These are phyloP conservation scores for Microsporum audouinii DNA, from an alignment of 2,329 filamentous ascomycete genomes.

Conservation along the genomic window DNA sequence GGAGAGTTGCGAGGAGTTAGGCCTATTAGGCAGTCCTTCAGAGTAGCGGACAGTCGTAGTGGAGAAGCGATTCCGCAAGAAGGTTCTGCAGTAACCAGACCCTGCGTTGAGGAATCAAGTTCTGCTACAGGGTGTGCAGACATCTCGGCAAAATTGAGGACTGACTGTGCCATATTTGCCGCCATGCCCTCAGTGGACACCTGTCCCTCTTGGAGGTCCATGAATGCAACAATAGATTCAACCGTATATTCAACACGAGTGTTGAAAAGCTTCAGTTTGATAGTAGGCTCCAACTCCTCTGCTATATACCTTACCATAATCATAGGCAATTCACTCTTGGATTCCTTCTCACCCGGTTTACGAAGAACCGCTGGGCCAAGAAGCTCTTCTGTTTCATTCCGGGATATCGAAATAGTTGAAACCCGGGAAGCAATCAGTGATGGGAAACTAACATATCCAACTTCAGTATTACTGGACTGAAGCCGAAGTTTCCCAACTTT, in stretches of 20 bases:
- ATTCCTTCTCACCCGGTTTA: slow-evolving; percentile 19
- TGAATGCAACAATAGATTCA: slow-evolving; percentile 65
- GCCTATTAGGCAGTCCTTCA: slow-evolving; percentile 72
- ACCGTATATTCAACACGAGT: slow-evolving; percentile 81
- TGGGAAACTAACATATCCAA: slow-evolving; percentile 74
- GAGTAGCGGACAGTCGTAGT: slow-evolving; percentile 44
- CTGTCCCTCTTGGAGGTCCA: slow-evolving; percentile 58
- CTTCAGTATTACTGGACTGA: slow-evolving; percentile 52
- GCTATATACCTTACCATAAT: slow-evolving; percentile 84
- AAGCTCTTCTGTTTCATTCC: slow-evolving; percentile 60
- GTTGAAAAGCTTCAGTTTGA: slow-evolving; percentile 80
- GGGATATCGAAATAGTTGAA: slow-evolving; percentile 47
- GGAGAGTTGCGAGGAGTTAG: slow-evolving; percentile 65
- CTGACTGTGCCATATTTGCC: slow-evolving; percentile 62
- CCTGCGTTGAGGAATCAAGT: slow-evolving; percentile 10
- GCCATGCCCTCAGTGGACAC: slow-evolving; percentile 62
- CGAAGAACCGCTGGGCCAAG: slow-evolving; percentile 49
- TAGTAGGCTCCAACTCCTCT: slow-evolving; percentile 82
- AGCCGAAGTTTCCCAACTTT: slow-evolving; percentile 55
- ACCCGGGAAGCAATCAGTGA: slow-evolving; percentile 70
- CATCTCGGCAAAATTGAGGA: slow-evolving; percentile 62
- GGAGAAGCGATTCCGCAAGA: slow-evolving; percentile 38
- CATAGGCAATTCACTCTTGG: slow-evolving; percentile 41
- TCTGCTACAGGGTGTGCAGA: slow-evolving; percentile 18
- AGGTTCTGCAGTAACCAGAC: background rate